phyloP scores from a whole-genome alignment of 768 basidiomycete species.

The Trametopsis cervina region DNA sequence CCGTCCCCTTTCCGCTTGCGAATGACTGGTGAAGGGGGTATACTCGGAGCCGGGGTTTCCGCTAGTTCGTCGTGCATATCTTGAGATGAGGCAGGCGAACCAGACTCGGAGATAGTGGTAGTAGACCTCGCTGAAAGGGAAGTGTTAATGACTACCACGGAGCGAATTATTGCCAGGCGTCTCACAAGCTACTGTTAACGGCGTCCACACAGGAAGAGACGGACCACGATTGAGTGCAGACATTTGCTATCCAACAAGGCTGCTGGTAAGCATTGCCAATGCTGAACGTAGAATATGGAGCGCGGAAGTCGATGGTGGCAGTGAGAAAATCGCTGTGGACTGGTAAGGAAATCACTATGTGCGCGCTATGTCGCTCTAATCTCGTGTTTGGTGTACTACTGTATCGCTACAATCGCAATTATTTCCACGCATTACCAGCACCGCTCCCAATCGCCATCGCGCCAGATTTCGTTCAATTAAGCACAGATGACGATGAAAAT shows the following conservation, averaged over 20 bases:
- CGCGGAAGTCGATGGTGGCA: neutral
- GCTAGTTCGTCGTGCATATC: constrained; percentile 8
- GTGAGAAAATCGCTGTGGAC: too few species aligned
- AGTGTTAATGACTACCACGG: neutral
- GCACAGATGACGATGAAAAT: too few species aligned
- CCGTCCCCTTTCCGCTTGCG: constrained; percentile 1
- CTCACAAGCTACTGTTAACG: neutral
- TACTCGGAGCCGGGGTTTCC: neutral
- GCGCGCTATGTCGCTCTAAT: too few species aligned
- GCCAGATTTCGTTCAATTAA: too few species aligned
- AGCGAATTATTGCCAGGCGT: neutral
- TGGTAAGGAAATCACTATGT: too few species aligned
- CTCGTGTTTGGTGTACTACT: too few species aligned
- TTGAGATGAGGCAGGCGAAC: constrained; percentile 4
- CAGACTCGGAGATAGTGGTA: constrained; percentile 4
- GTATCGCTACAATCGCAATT: too few species aligned
- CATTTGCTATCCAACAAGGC: neutral
- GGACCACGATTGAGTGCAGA: neutral
- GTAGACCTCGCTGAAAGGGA: neutral
- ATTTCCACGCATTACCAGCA: too few species aligned
- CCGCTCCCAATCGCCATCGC: too few species aligned
- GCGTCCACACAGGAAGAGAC: constrained; percentile 1
- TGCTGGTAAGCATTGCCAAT: neutral
- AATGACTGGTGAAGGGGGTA: neutral
- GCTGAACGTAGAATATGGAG: neutral